Base-by-base conservation (phyloP, 2,329 filamentous ascomycete species). In the Phyllosticta citribraziliensis region DNA sequence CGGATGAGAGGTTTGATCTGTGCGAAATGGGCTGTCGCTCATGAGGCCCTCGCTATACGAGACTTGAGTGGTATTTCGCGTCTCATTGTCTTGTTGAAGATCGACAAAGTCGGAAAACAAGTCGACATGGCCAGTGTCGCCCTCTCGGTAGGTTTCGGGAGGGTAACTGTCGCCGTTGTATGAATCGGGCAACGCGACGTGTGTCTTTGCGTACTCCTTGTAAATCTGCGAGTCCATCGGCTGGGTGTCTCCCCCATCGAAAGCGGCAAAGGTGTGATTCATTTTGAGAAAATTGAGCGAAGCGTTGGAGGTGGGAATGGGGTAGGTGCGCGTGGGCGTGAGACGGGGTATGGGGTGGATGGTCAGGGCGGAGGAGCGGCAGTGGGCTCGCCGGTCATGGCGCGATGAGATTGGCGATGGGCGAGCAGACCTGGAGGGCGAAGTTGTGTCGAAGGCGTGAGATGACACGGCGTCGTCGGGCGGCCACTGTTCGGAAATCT, bases 161-260 rank as follows among this genome's bases (percentile, higher is more conserved):
- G 17, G 27, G 10, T 22, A n/a, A 19, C 17, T 52, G 14, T 54
- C 51, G 25, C 57, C 40, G 56, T 65, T 55, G 2, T 51, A 55
- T 8, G 54, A 19, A 8, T 55, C 30, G 24, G 24, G 40, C 19
- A 17, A 2, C 12, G 55, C 51, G 19, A 50, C 58, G n/a, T 61
- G 56, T 58, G 69, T 69, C 51, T 73, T 75, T 53, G 70, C 72
- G 63, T 68, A 76, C 22, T 75, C 67, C 55, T 68, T 74, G 66
- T 77, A 76, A 54, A 79, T 73, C 64, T 80, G 78, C 58, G 76
- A 77, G 59, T 77, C 75, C 65, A 72, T 71, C 24, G 73, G 72
- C 68, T 80, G 78, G 1, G 78, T 80, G 63, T 80, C 78, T 56
- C 76, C 77, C 62, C 72, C 72, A 56, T 71, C 70, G 55, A 68